Percentiles rank a stretch among this genome's conserved stretches.
phyloP scores from a whole-genome alignment of 768 basidiomycete species.

The Pseudohyphozyma bogoriensis region DNA sequence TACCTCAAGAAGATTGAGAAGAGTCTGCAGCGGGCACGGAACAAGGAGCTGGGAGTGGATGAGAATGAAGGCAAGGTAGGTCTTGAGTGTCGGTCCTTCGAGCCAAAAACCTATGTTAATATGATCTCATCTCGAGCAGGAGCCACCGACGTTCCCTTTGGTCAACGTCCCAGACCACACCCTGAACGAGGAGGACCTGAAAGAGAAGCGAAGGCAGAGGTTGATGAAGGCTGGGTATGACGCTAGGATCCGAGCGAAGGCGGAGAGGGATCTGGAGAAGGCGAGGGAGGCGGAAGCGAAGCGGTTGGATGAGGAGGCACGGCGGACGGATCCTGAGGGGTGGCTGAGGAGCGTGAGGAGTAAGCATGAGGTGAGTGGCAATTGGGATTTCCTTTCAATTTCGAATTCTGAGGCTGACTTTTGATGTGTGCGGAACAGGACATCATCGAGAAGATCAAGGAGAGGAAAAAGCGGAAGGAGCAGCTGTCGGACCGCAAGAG shows the following conservation, averaged over 20 bases:
- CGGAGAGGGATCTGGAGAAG: slow-evolving; percentile 77
- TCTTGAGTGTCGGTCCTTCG: slow-evolving; percentile 39
- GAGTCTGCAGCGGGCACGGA: slow-evolving; percentile 63
- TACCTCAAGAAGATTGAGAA: slow-evolving; percentile 75
- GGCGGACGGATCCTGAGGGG: slow-evolving; percentile 55
- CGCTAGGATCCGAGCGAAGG: slow-evolving; percentile 67
- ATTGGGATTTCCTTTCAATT: no score
- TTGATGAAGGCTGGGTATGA: slow-evolving; percentile 89
- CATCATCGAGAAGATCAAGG: slow-evolving; percentile 75
- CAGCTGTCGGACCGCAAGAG: slow-evolving; percentile 85
- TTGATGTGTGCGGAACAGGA: slow-evolving; percentile 42
- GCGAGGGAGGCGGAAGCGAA: slow-evolving; percentile 47
- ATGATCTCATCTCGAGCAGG: slow-evolving; percentile 44
- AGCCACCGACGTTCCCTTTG: slow-evolving; percentile 72
- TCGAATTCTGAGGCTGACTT: background rate
- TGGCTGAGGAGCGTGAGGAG: slow-evolving; percentile 65
- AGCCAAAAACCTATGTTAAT: no score
- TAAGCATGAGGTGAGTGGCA: slow-evolving; percentile 65
- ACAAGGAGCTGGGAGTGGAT: slow-evolving; percentile 66
- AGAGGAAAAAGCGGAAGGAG: slow-evolving; percentile 47
- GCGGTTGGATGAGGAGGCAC: slow-evolving; percentile 60
- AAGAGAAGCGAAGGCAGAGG: slow-evolving; percentile 88
- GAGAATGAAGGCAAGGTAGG: slow-evolving; percentile 47
- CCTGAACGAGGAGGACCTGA: slow-evolving; percentile 75
- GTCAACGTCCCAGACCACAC: slow-evolving; percentile 85